Conservation (phyloP, 352 stramenopile genomes). For the Globisporangium rhizosaccharum region DNA sequence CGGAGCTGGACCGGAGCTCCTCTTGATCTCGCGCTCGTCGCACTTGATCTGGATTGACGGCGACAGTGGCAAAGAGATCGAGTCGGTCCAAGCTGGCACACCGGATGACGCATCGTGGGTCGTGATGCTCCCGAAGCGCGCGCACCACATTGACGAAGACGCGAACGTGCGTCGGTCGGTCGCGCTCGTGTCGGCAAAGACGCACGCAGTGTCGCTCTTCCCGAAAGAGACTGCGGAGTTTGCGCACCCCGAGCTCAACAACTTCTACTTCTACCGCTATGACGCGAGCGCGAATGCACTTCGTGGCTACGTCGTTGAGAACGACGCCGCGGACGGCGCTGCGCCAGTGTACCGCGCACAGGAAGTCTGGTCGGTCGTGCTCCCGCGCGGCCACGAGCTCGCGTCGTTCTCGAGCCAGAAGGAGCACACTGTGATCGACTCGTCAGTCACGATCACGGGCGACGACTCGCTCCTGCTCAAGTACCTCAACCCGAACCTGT, state of each 20-base stretch:
- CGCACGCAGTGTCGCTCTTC: constrained; percentile 52
- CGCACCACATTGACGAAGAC: constrained; percentile 65
- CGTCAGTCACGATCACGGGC: constrained; percentile 81
- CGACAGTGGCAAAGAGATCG: constrained; percentile 48
- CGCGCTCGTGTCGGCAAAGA: constrained; percentile 45
- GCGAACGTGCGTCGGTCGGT: constrained; percentile 46
- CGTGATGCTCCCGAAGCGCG: constrained; percentile 70
- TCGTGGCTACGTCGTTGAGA: constrained; percentile 53
- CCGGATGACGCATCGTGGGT: constrained; percentile 32
- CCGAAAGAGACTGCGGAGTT: constrained; percentile 34
- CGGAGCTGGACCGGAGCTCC: constrained; percentile 59
- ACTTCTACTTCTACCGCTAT: constrained; percentile 84
- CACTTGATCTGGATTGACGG: constrained; percentile 71
- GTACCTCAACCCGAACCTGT: constrained; percentile 97
- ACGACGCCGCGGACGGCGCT: constrained; percentile 9
- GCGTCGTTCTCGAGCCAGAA: constrained; percentile 54
- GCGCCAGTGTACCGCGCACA: constrained; percentile 30
- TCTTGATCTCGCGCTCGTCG: constrained; percentile 56
- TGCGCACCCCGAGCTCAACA: constrained; percentile 45
- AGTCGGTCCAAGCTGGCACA: constrained; percentile 20
- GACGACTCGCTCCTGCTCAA: constrained; percentile 97
- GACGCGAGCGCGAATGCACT: constrained; percentile 39
- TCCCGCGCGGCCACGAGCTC: constrained; percentile 51
- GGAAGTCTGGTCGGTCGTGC: constrained; percentile 64
- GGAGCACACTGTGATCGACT: constrained; percentile 64